Evolutionary conservation across 495 filamentous ascomycete genomes (phyloP).

Genomic region (Neurospora sp.): DNA sequence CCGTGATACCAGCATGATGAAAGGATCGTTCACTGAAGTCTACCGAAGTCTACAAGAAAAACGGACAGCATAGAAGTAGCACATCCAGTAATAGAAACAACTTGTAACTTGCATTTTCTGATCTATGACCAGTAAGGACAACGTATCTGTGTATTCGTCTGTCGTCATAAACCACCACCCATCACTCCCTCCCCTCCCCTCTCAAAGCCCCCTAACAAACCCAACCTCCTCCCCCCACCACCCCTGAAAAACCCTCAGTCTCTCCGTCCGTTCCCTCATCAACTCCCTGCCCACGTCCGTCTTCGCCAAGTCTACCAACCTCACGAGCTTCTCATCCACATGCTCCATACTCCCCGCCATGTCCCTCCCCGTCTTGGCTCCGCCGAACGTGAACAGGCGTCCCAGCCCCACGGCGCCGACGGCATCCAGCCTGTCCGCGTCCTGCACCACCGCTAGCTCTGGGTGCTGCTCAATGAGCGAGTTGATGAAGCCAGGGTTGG

Average conservation of each 20-base stretch:
- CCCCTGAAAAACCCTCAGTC: conserved; percentile 49
- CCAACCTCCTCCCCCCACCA: conserved; percentile 65
- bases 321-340: conserved; percentile 69
- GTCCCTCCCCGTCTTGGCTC: conserved; percentile 40
- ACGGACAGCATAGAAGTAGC: not conserved
- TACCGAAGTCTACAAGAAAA: not conserved
- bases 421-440: conserved; percentile 83
- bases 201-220: conserved; percentile 2
- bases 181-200: no score
- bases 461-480: conserved; percentile 47
- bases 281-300: conserved; percentile 58
- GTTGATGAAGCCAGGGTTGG: conserved; percentile 24
- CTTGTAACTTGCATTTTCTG: not conserved
- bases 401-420: conserved; percentile 78
- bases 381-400: conserved; percentile 66
- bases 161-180: no score
- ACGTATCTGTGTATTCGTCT: no score
- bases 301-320: conserved; percentile 73
- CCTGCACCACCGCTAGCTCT: conserved; percentile 77
- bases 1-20: not conserved
- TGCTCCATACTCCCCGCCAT: conserved; percentile 60
- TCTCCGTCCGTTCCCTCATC: conserved; percentile 52
- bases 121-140: not conserved
- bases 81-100: not conserved
- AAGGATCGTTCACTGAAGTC: not conserved